Percentiles rank a stretch among this genome's conserved stretches.
Conservation (phyloP, 441 rosid genomes). For the Cnidoscolus chayamansa region DNA sequence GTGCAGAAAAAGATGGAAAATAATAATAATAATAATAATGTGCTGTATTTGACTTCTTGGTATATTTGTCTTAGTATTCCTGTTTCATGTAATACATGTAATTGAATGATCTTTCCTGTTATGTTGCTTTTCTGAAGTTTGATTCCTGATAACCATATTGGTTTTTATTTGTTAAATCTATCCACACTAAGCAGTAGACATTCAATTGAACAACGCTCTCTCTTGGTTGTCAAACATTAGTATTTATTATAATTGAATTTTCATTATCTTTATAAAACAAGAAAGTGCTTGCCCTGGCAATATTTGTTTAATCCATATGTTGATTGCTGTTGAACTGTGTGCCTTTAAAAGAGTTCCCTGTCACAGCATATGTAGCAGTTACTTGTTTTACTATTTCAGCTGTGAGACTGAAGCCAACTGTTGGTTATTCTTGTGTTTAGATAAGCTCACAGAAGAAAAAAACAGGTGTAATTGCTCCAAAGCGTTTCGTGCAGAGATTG, state of each 20-base stretch:
- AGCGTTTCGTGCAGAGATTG: slow-evolving; percentile 93
- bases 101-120: not conserved
- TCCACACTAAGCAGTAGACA: not conserved
- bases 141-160: not conserved
- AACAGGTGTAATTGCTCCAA: slow-evolving; percentile 97
- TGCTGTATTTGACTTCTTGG: not conserved
- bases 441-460: slow-evolving; percentile 98
- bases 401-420: slow-evolving; percentile 15
- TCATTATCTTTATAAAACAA: not conserved
- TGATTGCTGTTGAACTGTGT: not conserved
- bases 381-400: slow-evolving; percentile 21
- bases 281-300: not conserved
- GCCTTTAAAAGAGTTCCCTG: not conserved
- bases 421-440: slow-evolving; percentile 37
- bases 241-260: not conserved
- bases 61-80: too few species aligned
- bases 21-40: too few species aligned
- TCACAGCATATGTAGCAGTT: not conserved
- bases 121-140: slow-evolving; percentile 6
- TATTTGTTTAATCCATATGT: not conserved
- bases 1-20: not conserved
- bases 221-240: not conserved
- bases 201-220: not conserved
- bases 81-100: too few species aligned
- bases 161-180: not conserved